phyloP scores from a whole-genome alignment of 805 yeast species.

The Myxozyma melibiosi region DNA sequence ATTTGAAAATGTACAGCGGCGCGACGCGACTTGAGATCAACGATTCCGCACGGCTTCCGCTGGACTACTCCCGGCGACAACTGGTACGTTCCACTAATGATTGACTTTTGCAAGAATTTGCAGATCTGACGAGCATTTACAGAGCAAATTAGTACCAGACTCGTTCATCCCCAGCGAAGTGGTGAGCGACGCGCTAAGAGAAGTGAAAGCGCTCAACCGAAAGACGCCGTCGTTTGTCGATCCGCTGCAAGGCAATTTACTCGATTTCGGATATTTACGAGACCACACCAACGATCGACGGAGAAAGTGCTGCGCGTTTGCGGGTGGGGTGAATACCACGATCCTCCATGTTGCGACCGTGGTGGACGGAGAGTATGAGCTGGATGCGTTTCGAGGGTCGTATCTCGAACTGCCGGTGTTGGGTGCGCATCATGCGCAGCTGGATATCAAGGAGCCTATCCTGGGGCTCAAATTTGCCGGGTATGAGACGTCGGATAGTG shows the following conservation, averaged over 20 bases:
- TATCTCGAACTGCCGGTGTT: constrained; percentile 13
- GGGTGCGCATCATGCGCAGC: not conserved
- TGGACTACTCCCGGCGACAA: constrained; percentile 24
- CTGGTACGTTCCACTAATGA: constrained; percentile 5
- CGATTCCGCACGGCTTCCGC: constrained; percentile 17
- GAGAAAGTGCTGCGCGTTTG: constrained; percentile 15
- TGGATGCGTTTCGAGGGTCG: constrained; percentile 2
- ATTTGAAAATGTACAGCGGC: constrained; percentile 3
- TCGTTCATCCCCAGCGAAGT: constrained; percentile 19
- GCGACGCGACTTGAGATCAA: constrained; percentile 4
- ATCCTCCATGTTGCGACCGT: constrained; percentile 7
- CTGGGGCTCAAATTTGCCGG: constrained; percentile 29
- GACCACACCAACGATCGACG: constrained; percentile 1
- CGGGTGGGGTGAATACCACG: constrained; percentile 12
- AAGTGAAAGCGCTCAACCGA: not conserved
- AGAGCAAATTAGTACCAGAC: constrained; percentile 19
- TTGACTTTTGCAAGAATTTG: not conserved
- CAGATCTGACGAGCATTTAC: not conserved
- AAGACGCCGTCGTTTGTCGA: not conserved
- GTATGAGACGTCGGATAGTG: constrained; percentile 10
- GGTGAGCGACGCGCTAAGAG: constrained; percentile 2
- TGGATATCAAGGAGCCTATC: constrained; percentile 12
- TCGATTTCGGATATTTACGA: constrained; percentile 18
- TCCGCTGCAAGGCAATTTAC: constrained; percentile 7
- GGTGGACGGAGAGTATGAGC: not conserved